Base-by-base conservation (phyloP, 2,329 filamentous ascomycete species). In the Cercospora sp. region DNA sequence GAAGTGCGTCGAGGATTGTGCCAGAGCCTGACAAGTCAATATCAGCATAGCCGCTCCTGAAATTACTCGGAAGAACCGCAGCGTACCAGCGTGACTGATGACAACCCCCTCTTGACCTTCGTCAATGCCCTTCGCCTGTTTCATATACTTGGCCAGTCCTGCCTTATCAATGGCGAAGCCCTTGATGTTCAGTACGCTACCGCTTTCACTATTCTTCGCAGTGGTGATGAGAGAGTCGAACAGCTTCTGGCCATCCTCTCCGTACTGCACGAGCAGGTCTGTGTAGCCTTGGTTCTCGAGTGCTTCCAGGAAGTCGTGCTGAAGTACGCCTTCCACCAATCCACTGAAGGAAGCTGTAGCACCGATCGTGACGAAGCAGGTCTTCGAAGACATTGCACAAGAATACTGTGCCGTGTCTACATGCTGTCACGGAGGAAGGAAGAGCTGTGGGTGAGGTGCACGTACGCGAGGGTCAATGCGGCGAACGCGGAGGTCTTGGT, bases 291-390 rank as follows among this genome's bases (percentile, higher is more conserved):
- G 79, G 2, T 81, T 75, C 10, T 78, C 76, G 12, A 98, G 85
- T 5, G 85, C 83, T 5, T 82, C 73, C 69, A 96, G 83, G 76
- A 95, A 94, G 0, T 79, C 73, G 0, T 85, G 80, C 18, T 84
- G 81, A 5, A 96, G 82, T 10, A 90, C 86, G 33, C 90, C 87
- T 53, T 85, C 80, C 65, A 97, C 86, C 2, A 99, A 86, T 6
- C 84, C 80, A 63, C 86, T 84, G 80, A 99, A 99, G 20, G 90
- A 87, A 16, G 94, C 93, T 0, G 94, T 99, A 5, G 95, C 94
- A 66, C 95, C 95, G 31, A 97, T 91, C 0, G 95, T 98, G 65
- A 97, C 90, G 72, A 99, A 91, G 78, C 92, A 95, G 63, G 82
- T 82, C 70, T 83, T 84, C 1, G 58, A 59, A n/a, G 67, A 12